A percentile compares a stretch with the other conserved stretches of the same genome.
These are phyloP conservation scores for Chlorella sp. DNA, from an alignment of 139 green algal genomes.

Conservation along the genomic window DNA sequence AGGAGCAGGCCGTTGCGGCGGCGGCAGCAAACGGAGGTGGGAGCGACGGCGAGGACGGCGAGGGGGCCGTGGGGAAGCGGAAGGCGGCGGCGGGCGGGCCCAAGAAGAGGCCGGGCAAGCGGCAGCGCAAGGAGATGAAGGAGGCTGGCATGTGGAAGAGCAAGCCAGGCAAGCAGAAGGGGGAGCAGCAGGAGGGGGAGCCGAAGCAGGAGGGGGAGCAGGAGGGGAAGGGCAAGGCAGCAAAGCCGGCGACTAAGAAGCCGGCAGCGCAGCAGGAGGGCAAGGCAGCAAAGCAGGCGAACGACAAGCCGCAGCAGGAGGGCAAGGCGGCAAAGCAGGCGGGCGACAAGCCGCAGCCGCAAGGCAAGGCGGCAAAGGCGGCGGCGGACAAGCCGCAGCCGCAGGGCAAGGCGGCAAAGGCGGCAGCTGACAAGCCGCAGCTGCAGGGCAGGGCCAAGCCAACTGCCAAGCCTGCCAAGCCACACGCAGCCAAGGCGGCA, in stretches of 20 bases:
- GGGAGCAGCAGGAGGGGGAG: background rate
- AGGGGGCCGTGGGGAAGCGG: background rate
- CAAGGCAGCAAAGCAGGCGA: background rate
- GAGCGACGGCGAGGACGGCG: background rate
- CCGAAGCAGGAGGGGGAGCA: background rate
- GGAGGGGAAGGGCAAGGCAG: background rate
- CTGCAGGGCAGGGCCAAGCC: background rate
- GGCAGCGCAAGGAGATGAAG: slow-evolving; percentile 44
- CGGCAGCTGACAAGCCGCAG: background rate
- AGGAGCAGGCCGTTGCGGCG: background rate
- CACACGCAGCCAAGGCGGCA: background rate
- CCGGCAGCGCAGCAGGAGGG: background rate
- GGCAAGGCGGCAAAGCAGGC: background rate
- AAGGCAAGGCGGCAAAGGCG: background rate
- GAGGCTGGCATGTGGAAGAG: slow-evolving; percentile 11
- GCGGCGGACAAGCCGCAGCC: background rate
- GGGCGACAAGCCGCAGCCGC: background rate
- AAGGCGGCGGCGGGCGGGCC: background rate
- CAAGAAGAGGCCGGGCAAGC: slow-evolving; percentile 46
- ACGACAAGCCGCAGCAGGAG: background rate
- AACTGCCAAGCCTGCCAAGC: background rate
- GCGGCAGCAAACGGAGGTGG: background rate
- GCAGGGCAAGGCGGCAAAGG: background rate
- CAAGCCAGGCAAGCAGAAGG: background rate
- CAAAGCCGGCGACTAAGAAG: background rate